Base-by-base conservation (phyloP, 2,329 filamentous ascomycete species). In the Monilinia laxa region DNA sequence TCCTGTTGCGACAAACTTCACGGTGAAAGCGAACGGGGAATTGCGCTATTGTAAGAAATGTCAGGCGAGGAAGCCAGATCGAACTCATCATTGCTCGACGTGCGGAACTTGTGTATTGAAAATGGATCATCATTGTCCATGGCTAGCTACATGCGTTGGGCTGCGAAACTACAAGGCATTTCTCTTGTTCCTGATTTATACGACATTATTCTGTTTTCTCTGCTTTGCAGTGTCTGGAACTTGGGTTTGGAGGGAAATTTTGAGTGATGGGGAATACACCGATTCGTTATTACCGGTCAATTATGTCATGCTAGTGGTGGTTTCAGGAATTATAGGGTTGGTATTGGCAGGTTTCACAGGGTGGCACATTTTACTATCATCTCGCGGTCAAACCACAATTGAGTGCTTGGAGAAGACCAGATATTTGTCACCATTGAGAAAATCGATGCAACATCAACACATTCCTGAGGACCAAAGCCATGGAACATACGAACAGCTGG, bases 121-220 rank as follows among this genome's bases (percentile, higher is more conserved):
- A 83, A 99, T 99, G 95, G 95, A 99, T 77, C 95, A 99, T 78
- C 95, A 99, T 80, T 99, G 95, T 77, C 95, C 95, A 20, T 99
- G 95, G 95, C 84, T 99, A 60, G 94, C 95, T 38, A 97, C 92
- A 4, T 99, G 95, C 78, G 91, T 99, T 68, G 95, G 95, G 25
- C 82, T 99, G 70, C 87, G 87, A 75, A 99, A 99, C 79, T 96
- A 97, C 83, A 99, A 99, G 80, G 85, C 93, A 0, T 99, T 99
- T 76, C 78, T 99, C 64, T 84, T 98, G 3, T 99, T 98, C 77
- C 83, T 99, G 35, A 85, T 93, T 66, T 98, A 99, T 78, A 92
- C 91, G 0, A 91, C 90, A 4, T 69, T 97, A 2, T 97, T 97
- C 80, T 93, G 91, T 80, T 88, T 92, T 81, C 86, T 90, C 73